Percentiles rank a stretch among this genome's conserved stretches.
phyloP scores from a whole-genome alignment of 345 rosid genomes.

The Cardamine occulta region DNA sequence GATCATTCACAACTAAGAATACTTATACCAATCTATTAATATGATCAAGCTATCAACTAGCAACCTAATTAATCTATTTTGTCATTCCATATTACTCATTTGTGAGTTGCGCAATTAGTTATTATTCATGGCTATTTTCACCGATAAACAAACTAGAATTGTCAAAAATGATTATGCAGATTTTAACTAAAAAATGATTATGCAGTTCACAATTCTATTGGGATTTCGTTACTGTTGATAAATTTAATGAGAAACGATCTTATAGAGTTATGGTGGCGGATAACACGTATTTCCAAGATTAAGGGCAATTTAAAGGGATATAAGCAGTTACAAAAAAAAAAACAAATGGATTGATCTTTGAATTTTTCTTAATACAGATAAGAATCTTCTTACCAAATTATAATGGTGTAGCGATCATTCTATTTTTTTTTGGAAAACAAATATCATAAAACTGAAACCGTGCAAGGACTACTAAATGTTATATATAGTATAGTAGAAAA shows the following conservation, averaged over 20 bases:
- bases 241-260: background rate
- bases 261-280: background rate
- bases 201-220: background rate
- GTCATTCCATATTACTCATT: background rate
- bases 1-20: conserved; percentile 25
- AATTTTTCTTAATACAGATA: background rate
- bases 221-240: background rate
- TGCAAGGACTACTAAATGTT: background rate
- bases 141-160: background rate
- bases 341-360: background rate
- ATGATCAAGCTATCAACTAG: conserved; percentile 3
- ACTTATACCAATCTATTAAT: conserved; percentile 3
- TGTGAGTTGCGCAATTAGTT: too few relatives aligned
- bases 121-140: background rate
- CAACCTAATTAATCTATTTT: conserved; percentile 13
- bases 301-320: background rate
- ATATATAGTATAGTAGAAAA: background rate
- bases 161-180: background rate
- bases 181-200: background rate
- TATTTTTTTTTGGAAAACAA: background rate
- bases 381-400: too few relatives aligned
- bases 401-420: background rate
- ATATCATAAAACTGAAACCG: background rate
- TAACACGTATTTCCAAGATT: background rate
- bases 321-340: background rate